Evolutionary conservation across 257 asterid species (phyloP), one percentile per base, ranked within the genome.

Genomic region (Solanum raphanifolium): DNA sequence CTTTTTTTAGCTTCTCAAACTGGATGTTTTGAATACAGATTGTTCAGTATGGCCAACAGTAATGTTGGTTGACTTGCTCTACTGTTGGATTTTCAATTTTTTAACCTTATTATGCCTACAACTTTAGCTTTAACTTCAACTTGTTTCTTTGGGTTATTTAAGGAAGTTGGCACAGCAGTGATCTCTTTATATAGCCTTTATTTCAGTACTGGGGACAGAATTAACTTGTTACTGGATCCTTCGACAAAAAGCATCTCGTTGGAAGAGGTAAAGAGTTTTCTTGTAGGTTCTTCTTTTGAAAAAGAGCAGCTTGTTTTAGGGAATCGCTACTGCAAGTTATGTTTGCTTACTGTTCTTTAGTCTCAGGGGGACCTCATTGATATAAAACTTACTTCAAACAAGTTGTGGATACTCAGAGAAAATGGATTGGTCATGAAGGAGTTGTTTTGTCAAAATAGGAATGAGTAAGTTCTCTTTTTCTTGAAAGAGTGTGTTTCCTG

Each of bases 321-420:
- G 85, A 81, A 46, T 43, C 15, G 3, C 13, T 43, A 46, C 66
- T 27, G 27, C 39, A 15, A 71, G 32, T 7, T 72, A 48, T 48
- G 69, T 48, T 86, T 86, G 39, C 62, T 27, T 48, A 43, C n/a
- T 18, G 79, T 62, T 76, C 58, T 85, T 13, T 90, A 92, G 68
- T 82, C 68, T 48, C 87, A 97, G 98, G 98, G 91, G 87, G 96
- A 90, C 88, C 91, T 89, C 36, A 87, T 95, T 89, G 99, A 97
- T 91, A 94, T 97, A 89, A 95, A 90, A 87, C 93, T 97, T 88
- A 87, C 94, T 75, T 91, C 93, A 21, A 88, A 92, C 90, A 90
- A 92, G 88, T 92, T 95, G 88, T 97, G 98, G 98, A 91, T 95
- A 88, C 98, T 97, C 75, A 94, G 93, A 88, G 98, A 95, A 91